Evolutionary conservation across 2,329 filamentous ascomycete genomes (phyloP).

Genomic region (Coniella vitis): DNA sequence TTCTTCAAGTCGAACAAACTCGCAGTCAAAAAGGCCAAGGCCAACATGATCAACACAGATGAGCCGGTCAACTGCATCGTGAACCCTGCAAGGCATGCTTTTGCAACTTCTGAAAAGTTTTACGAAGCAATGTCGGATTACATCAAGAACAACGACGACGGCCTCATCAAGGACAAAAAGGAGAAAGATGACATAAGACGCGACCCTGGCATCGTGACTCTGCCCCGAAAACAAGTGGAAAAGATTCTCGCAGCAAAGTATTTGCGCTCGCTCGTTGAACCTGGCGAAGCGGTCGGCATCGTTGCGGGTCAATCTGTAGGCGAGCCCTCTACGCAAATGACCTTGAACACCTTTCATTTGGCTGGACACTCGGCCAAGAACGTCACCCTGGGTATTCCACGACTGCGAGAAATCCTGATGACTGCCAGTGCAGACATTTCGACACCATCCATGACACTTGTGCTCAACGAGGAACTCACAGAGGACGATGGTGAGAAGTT

Average conservation of each 20-base stretch:
- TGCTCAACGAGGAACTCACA: conserved; percentile 66
- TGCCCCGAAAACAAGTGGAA: conserved; percentile 67
- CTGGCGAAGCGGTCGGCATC: conserved; percentile 93
- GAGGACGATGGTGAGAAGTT: conserved; percentile 67
- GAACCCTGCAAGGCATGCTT: conserved; percentile 70
- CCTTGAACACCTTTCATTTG: conserved; percentile 98
- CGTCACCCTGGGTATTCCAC: conserved; percentile 96
- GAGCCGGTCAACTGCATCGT: conserved; percentile 71
- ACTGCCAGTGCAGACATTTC: conserved; percentile 85
- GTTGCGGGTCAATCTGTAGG: conserved; percentile 95
- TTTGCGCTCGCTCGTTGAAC: conserved; percentile 82
- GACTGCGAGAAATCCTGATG: conserved; percentile 96
- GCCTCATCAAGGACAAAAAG: conserved; percentile 47
- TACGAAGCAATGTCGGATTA: conserved; percentile 68
- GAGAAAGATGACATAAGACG: conserved; percentile 29
- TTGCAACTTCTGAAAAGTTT: conserved; percentile 86
- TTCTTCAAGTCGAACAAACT: conserved; percentile 76
- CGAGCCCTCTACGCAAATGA: conserved; percentile 98
- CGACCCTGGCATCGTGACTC: conserved; percentile 29
- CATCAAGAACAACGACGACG: conserved; percentile 66
- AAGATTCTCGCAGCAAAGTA: conserved; percentile 88
- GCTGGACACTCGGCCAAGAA: conserved; percentile 97
- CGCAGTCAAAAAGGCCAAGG: conserved; percentile 64
- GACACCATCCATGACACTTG: conserved; percentile 83
- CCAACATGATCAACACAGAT: conserved; percentile 48